Conservation (phyloP, 345 rosid genomes). For the Toxicodendron radicans region DNA sequence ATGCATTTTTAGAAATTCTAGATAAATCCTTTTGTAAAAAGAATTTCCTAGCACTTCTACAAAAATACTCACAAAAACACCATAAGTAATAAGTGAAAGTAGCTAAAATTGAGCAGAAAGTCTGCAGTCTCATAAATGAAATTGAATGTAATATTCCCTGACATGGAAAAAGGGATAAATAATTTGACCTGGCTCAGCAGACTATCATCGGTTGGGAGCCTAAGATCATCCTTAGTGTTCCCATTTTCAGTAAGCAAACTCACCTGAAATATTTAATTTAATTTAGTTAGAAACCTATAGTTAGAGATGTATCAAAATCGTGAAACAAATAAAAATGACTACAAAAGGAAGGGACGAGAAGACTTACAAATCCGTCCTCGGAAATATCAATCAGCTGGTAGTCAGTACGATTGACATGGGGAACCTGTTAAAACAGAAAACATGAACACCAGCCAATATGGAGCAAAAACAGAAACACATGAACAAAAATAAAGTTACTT, state of each 20-base stretch:
- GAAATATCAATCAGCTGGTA: slow-evolving; percentile 22
- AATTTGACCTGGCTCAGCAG: slow-evolving; percentile 10
- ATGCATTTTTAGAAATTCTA: no score
- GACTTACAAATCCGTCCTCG: slow-evolving; percentile 20
- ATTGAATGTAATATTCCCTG: not conserved
- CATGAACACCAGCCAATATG: not conserved
- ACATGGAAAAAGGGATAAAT: not conserved
- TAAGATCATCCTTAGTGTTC: slow-evolving; percentile 15
- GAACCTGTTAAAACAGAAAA: slow-evolving; percentile 9
- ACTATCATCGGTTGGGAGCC: slow-evolving; percentile 15
- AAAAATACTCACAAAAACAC: not conserved
- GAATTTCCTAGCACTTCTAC: no score
- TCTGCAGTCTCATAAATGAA: not conserved
- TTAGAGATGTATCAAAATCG: not conserved
- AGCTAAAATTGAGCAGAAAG: not conserved
- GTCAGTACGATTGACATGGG: slow-evolving; percentile 17
- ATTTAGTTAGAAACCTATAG: not conserved
- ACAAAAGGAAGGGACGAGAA: not conserved
- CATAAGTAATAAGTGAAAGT: not conserved
- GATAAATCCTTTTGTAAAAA: no score
- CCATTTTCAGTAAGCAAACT: slow-evolving; percentile 20
- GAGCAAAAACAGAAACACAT: not conserved
- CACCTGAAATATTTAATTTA: slow-evolving; percentile 6
- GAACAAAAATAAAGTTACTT: not conserved
- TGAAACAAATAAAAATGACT: not conserved